These are phyloP conservation scores for Ambrosiella beaveri DNA, from an alignment of 2,329 filamentous ascomycete species.

Conservation along the genomic window DNA sequence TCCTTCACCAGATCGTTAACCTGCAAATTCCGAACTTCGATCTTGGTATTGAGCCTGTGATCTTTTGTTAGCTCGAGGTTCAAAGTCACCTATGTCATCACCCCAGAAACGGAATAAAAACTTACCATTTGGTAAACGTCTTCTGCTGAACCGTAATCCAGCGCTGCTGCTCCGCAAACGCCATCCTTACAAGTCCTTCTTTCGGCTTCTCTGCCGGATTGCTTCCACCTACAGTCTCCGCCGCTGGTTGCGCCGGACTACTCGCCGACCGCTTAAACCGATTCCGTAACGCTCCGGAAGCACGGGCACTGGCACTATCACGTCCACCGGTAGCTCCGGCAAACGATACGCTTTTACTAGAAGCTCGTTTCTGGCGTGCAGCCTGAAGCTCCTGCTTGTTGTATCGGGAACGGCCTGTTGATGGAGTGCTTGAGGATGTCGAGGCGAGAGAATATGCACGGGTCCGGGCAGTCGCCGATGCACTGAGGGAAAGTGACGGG, in stretches of 20 bases:
- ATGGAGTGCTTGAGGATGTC: conserved; percentile 16
- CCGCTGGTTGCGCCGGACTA: conserved; percentile 26
- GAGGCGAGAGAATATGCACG: conserved; percentile 14
- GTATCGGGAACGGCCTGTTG: conserved; percentile 17
- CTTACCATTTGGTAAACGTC: conserved; percentile 88
- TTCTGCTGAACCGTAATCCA: conserved; percentile 84
- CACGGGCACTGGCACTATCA: conserved; percentile 11
- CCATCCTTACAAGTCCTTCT: conserved; percentile 41
- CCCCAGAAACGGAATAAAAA: background rate
- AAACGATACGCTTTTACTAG: conserved; percentile 20
- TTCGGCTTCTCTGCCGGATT: conserved; percentile 25
- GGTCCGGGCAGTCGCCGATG: conserved; percentile 16
- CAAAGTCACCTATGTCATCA: background rate
- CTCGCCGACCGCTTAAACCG: conserved; percentile 22
- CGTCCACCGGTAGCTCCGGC: conserved; percentile 14
- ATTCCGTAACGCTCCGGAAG: conserved; percentile 18
- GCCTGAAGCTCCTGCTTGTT: conserved; percentile 34
- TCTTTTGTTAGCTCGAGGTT: background rate
- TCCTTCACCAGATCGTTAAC: conserved; percentile 79
- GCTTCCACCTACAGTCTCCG: conserved; percentile 19
- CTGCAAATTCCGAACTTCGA: conserved; percentile 58
- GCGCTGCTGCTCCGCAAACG: conserved; percentile 44
- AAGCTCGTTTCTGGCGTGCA: conserved; percentile 29
- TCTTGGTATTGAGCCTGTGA: conserved; percentile 81
- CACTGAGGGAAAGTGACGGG: conserved; percentile 12